These are phyloP conservation scores for Phytophthora ramorum DNA, from an alignment of 352 stramenopile genomes.

Conservation along the genomic window DNA sequence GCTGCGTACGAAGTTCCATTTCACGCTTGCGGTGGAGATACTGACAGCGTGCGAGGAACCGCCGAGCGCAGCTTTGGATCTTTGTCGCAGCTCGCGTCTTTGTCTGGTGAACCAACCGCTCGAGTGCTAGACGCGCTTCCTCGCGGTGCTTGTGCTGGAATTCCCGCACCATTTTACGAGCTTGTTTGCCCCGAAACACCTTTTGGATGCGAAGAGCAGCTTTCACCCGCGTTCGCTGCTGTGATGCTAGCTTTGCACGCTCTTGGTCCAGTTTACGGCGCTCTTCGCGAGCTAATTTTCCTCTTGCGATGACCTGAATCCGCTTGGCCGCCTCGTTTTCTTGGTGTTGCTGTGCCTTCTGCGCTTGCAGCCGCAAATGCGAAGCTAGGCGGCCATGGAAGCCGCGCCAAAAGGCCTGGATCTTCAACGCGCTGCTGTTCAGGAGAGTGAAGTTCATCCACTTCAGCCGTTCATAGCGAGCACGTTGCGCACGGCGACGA, in stretches of 20 bases:
- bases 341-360: conserved; percentile 57
- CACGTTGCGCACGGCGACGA: conserved; percentile 50
- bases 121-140: conserved; percentile 59
- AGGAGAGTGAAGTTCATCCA: conserved; percentile 69
- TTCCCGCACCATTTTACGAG: conserved; percentile 41
- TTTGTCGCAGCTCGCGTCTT: conserved; percentile 66
- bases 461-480: conserved; percentile 73
- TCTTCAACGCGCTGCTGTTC: conserved; percentile 72
- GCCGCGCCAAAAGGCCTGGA: conserved; percentile 80
- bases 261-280: conserved; percentile 34
- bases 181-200: conserved; percentile 63
- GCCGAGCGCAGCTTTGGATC: conserved; percentile 73
- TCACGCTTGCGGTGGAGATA: conserved; percentile 46
- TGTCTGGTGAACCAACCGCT: conserved; percentile 63
- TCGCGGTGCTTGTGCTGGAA: conserved; percentile 49
- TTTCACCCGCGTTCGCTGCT: conserved; percentile 39
- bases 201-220: conserved; percentile 73
- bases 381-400: conserved; percentile 70
- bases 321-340: conserved; percentile 57
- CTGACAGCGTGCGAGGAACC: conserved; percentile 54
- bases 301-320: conserved; percentile 66
- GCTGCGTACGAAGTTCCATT: conserved; percentile 29
- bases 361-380: conserved; percentile 63
- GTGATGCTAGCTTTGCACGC: conserved; percentile 37
- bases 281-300: conserved; percentile 58